Evolutionary conservation across 345 rosid species (phyloP), one percentile per base, ranked within the genome.

Genomic region (Moringa oleifera): DNA sequence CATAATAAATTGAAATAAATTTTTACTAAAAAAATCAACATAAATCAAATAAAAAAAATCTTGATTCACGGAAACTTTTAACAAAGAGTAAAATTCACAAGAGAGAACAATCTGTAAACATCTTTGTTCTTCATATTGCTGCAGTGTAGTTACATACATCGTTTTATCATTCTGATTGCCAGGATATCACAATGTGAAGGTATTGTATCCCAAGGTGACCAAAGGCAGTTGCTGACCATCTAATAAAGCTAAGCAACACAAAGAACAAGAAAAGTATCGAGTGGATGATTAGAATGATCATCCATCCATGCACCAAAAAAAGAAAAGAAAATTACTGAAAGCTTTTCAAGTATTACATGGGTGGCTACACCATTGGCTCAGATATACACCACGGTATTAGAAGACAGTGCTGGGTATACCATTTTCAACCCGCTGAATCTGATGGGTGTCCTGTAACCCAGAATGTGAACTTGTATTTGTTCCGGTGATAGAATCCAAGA

Each of bases 391-490:
- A 28, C 8, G 8, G 8, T 8, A 28, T 28, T 71, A 80, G 41
- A 71, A 41, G 59, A 73, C 51, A 12, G 66, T 59, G 67, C 59
- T 65, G 17, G 75, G 75, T 53, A 63, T 63, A 64, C 75, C 81
- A 64, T 65, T 78, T 41, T 65, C 68, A 7, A 28, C 66, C 56
- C 87, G 69, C 25, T 8, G 56, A 61, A 51, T 81, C 88, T 62
- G 78, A 49, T 74, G 82, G 24, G 25, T 75, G 51, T 65, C 70
- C 7, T 70, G 67, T 10, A 65, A 57, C 19, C 80, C 72, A 37
- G 82, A 68, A 33, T 65, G 67, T 16, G 78, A 68, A 58, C 57
- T 76, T 21, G 85, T 66, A 65, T 64, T 73, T 19, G 81, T 68
- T 56, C 67, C 64, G 0, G 90, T 25, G 20, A 69, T 49, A 21